Conservation (phyloP, 768 basidiomycete species). For the Naematelia aurantialba region DNA sequence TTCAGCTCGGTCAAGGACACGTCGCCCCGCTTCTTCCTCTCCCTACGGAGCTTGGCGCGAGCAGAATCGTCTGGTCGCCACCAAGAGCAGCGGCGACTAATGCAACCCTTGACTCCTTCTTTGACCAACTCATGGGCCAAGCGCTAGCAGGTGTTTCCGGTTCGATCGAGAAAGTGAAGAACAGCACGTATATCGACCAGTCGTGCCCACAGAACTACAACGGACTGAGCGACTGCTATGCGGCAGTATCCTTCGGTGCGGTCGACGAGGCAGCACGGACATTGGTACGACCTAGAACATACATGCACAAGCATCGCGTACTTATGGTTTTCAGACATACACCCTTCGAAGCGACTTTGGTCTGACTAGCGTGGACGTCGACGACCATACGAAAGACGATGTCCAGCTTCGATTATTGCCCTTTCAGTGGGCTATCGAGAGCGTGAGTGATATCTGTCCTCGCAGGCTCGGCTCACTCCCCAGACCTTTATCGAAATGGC, state of each 20-base stretch:
- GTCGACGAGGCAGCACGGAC: slow-evolving; percentile 42
- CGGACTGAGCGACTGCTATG: slow-evolving; percentile 65
- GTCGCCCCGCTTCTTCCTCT: slow-evolving; percentile 30
- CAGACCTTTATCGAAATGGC: slow-evolving; percentile 70
- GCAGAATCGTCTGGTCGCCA: slow-evolving; percentile 60
- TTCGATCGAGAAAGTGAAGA: slow-evolving; percentile 57
- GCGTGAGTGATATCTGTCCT: slow-evolving; percentile 52
- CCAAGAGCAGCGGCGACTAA: slow-evolving; percentile 58
- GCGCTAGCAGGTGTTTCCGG: slow-evolving; percentile 59
- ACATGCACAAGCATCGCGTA: slow-evolving; percentile 25
- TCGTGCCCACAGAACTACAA: slow-evolving; percentile 73
- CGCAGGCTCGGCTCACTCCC: neutral
- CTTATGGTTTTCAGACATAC: slow-evolving; percentile 54
- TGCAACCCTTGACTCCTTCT: slow-evolving; percentile 53
- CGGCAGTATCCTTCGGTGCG: slow-evolving; percentile 60
- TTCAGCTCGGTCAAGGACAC: slow-evolving; percentile 41
- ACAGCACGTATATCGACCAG: slow-evolving; percentile 56
- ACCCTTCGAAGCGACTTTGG: slow-evolving; percentile 68
- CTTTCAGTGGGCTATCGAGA: slow-evolving; percentile 72
- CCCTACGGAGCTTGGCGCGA: slow-evolving; percentile 11
- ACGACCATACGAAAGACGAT: slow-evolving; percentile 61
- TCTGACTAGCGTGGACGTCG: slow-evolving; percentile 63
- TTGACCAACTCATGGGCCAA: slow-evolving; percentile 60
- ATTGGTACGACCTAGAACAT: slow-evolving; percentile 53
- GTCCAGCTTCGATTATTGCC: slow-evolving; percentile 67